Evolutionary conservation across 345 rosid genomes (phyloP), one percentile per base, ranked within the genome.

Genomic region (Pistacia integerrima): DNA sequence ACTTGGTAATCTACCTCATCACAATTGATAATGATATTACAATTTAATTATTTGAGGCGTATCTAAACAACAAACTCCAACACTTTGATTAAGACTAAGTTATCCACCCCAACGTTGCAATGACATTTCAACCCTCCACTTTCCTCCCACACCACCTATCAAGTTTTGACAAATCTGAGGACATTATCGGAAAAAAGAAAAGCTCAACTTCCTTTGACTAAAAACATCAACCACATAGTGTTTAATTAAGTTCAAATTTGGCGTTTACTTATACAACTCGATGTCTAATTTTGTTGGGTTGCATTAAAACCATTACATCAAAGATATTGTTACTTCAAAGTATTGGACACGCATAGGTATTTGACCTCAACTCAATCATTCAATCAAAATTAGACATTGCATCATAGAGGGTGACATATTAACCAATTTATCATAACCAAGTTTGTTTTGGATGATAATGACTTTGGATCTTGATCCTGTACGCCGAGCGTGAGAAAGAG

Each of bases 241-340:
- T 10, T 48, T 69, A 30, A 12, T 57, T 56, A 46, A 11, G 7
- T 62, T 3, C 25, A 1, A n/a, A 3, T 0, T 76, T 11, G 64
- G 49, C 58, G 56, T 63, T 80, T 76, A 70, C 78, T 78, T 81
- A 76, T 36, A 57, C 78, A 64, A 64, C 76, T 77, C 73, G 69
- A 77, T 11, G 9, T 68, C 64, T 14, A 30, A 13, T 25, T 59
- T 44, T 51, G 8, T 41, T 30, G 33, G 33, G 54, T 22, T 41
- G 2, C 13, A 59, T 11, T 70, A 9, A 69, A 52, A 18, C 11
- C 14, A 38, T 49, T 25, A 33, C 22, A 56, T n/a, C 63, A 38
- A 38, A 38, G 41, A 38, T 4, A 38, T 38, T 38, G 41, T 38
- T 38, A 38, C 0, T 38, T 38, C 4, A 0, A 38, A 38, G 41